phyloP scores from a whole-genome alignment of 495 filamentous ascomycete genomes.

The Astrothelium subdiscretum region DNA sequence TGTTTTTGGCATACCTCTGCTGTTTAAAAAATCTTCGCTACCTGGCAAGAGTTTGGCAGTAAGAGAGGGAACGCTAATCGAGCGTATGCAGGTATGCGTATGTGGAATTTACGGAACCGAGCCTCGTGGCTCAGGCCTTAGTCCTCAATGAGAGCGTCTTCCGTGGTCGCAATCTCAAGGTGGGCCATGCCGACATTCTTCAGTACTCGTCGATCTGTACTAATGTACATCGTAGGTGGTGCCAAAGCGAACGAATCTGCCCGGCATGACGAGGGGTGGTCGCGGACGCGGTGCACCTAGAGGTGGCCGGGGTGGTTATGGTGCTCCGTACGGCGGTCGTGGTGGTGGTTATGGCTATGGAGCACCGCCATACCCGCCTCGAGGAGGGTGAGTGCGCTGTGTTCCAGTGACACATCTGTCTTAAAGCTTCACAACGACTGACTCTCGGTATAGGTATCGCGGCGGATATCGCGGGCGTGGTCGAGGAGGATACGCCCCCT shows the following conservation, averaged over 20 bases:
- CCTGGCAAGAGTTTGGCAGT: conserved; percentile 38
- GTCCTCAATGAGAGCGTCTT: conserved; percentile 96
- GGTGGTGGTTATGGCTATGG: conserved; percentile 23
- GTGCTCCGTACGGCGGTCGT: conserved; percentile 59
- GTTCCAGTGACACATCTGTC: background rate
- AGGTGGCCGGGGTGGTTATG: conserved; percentile 46
- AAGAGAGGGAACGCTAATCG: conserved; percentile 41
- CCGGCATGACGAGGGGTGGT: conserved; percentile 65
- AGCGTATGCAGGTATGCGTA: conserved; percentile 75
- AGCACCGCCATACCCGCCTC: conserved; percentile 12
- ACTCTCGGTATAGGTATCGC: conserved; percentile 13
- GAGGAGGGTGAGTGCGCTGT: conserved; percentile 13
- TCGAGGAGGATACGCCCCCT: conserved; percentile 19
- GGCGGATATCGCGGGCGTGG: conserved; percentile 22
- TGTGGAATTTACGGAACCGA: conserved; percentile 95
- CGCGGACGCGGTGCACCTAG: conserved; percentile 41
- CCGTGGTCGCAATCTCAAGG: conserved; percentile 89
- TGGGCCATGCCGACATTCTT: conserved; percentile 18
- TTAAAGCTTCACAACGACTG: background rate
- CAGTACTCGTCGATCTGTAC: conserved; percentile 7
- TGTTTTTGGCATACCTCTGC: background rate
- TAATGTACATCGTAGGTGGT: conserved; percentile 50
- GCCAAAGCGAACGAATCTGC: conserved; percentile 94
- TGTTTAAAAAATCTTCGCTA: conserved; percentile 25
- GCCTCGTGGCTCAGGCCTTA: conserved; percentile 81